Evolutionary conservation across 352 stramenopile genomes (phyloP), one percentile per base, ranked within the genome.

Genomic region (Phytophthora fragariaefolia): DNA sequence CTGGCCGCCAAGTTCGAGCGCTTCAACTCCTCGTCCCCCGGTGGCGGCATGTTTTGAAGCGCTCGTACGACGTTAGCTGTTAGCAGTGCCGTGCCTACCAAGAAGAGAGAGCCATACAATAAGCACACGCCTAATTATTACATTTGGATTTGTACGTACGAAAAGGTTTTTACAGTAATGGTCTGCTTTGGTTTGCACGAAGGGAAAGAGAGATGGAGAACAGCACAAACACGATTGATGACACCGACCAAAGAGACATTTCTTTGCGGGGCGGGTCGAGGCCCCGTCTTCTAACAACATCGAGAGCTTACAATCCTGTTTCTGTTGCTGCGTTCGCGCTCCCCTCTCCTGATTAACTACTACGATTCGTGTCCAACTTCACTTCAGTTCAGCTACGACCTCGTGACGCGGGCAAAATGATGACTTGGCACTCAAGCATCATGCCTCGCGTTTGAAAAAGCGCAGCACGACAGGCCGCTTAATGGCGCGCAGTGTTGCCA

Each of bases 1-100:
- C 75, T 96, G 20, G 88, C 88, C 12, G 88, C 88, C 36, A 85
- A 93, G 71, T 96, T 92, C 51, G 89, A 96, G 32, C 82, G 84
- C 42, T 76, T 91, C 47, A 82, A 89, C 58, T 90, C 81, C 45
- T 87, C 73, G 8, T 87, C 85, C 9, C 84, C 79, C 32, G 49
- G 54, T 20, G 62, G 64, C 47, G 70, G 67, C 34, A 92, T 91
- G 74, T 91, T 83, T 71, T 87, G 63, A 81, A 40, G 36, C 24
- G 38, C 42, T 32, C 23, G 34, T 9, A 10, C 17, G 13, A 7
- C 20, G 15, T 24, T 47, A 26, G 23, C 12, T 17, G 10, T 18
- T 30, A 27, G 23, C 38, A 66, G 4, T 58, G 38, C 6, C 27
- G 46, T 55, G 22, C 49, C 34, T 40, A 32, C 40, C 15, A 42